Percentiles rank a stretch among this genome's conserved stretches.
phyloP scores from a whole-genome alignment of 257 asterid species.

The Solanum bulbocastanum region DNA sequence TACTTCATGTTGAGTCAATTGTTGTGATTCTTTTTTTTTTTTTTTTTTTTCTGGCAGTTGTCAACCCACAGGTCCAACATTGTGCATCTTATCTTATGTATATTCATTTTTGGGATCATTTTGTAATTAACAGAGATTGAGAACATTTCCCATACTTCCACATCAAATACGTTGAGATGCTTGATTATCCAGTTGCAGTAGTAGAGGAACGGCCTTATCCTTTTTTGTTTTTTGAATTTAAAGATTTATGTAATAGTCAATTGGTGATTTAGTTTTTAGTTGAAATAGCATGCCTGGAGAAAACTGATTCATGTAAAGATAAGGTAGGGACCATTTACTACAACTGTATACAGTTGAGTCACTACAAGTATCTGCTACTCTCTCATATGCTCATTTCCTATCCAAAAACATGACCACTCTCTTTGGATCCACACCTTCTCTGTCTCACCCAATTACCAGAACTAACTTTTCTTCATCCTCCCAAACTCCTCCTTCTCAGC shows the following conservation, averaged over 20 bases:
- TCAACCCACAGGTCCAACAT: slow-evolving; percentile 28
- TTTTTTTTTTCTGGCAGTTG: slow-evolving; percentile 18
- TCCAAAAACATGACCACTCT: slow-evolving; percentile 52
- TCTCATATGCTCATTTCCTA: background rate
- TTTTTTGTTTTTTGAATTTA: background rate
- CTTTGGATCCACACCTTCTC: slow-evolving; percentile 45
- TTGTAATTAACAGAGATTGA: slow-evolving; percentile 21
- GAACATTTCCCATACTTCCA: slow-evolving; percentile 6
- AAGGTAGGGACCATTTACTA: slow-evolving; percentile 43
- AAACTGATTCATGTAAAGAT: slow-evolving; percentile 18
- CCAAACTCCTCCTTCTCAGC: slow-evolving; percentile 31
- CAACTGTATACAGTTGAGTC: background rate
- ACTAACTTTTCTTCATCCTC: slow-evolving; percentile 38
- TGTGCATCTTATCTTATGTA: slow-evolving; percentile 35
- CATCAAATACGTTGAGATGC: background rate
- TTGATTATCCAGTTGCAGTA: background rate
- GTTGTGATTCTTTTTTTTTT: slow-evolving; percentile 12
- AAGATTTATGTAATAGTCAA: background rate
- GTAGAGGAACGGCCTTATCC: background rate
- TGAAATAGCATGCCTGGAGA: background rate
- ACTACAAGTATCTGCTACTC: slow-evolving; percentile 12
- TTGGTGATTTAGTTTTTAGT: background rate
- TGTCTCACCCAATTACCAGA: slow-evolving; percentile 42
- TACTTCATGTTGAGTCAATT: slow-evolving; percentile 8
- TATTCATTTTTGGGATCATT: slow-evolving; percentile 14